Percentiles rank a stretch among this genome's conserved stretches.
phyloP scores from a whole-genome alignment of 306 rosid species.

The Acacia crassicarpa region DNA sequence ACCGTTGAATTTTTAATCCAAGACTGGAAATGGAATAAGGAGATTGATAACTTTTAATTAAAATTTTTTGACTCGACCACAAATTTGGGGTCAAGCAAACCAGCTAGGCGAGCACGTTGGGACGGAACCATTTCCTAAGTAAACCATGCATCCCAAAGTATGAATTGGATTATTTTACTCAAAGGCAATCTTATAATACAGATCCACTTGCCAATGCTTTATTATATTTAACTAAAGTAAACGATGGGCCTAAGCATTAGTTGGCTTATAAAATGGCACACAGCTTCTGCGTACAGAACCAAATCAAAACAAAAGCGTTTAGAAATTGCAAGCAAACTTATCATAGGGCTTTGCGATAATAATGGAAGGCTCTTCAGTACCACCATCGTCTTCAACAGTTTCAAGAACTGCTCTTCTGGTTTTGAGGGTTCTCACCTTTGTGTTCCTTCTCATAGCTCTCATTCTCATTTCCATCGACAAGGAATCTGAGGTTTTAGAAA shows the following conservation, averaged over 20 bases:
- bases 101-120: background rate
- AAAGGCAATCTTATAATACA: background rate
- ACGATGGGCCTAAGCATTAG: background rate
- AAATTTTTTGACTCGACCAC: background rate
- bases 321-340: background rate
- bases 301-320: background rate
- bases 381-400: constrained; percentile 41
- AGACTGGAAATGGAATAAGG: too few species aligned
- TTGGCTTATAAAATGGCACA: background rate
- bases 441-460: constrained; percentile 52
- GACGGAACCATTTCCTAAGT: background rate
- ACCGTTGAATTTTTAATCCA: too few species aligned
- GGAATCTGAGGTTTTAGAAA: background rate
- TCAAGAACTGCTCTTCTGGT: constrained; percentile 39
- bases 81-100: background rate
- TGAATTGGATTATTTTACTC: background rate
- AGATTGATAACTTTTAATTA: background rate
- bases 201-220: background rate
- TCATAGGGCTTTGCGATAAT: background rate
- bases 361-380: constrained; percentile 18
- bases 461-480: constrained; percentile 39
- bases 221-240: background rate
- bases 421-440: constrained; percentile 50
- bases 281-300: background rate
- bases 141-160: background rate